These are phyloP conservation scores for Vanrija humicola DNA, from an alignment of 1,284 basidiomycete species.

Conservation along the genomic window DNA sequence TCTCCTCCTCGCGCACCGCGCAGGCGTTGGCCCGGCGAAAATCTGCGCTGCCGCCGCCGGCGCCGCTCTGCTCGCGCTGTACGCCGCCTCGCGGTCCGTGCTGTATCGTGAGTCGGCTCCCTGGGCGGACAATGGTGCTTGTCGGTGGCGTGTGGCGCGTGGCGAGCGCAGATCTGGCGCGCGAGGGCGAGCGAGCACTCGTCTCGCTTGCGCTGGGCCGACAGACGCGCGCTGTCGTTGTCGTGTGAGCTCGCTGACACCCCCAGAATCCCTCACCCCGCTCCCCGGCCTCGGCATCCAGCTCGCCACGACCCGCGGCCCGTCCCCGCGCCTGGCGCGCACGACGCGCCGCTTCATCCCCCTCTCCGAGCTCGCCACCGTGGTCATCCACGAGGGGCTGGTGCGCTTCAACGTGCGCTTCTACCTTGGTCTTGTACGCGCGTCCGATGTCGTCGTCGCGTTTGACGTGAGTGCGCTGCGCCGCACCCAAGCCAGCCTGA, in stretches of 20 bases:
- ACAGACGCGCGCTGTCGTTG: no score
- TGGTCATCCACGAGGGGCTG: constrained; percentile 41
- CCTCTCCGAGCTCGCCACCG: constrained; percentile 25
- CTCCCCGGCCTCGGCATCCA: constrained; percentile 59
- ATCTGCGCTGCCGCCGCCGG: not conserved
- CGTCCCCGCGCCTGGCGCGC: constrained; percentile 11
- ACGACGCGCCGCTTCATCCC: constrained; percentile 29
- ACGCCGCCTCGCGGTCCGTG: not conserved
- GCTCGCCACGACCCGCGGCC: constrained; percentile 54
- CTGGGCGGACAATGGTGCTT: not conserved
- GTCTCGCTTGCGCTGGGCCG: no score
- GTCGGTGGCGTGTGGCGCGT: not conserved
- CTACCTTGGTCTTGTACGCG: constrained; percentile 34
- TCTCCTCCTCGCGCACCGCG: no score
- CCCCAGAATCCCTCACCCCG: constrained; percentile 35
- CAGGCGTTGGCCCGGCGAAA: not conserved
- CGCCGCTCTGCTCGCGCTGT: not conserved
- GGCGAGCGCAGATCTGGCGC: no score
- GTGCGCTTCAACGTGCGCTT: constrained; percentile 33
- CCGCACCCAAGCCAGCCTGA: fast-evolving
- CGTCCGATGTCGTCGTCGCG: constrained; percentile 20
- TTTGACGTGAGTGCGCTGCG: constrained; percentile 29
- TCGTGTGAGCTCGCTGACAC: constrained; percentile 6
- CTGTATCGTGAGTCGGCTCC: constrained; percentile 10
- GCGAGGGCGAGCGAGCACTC: no score